Evolutionary conservation across 371 early-diverging fungal species (phyloP).

Genomic region (Rhizopus arrhizus): DNA sequence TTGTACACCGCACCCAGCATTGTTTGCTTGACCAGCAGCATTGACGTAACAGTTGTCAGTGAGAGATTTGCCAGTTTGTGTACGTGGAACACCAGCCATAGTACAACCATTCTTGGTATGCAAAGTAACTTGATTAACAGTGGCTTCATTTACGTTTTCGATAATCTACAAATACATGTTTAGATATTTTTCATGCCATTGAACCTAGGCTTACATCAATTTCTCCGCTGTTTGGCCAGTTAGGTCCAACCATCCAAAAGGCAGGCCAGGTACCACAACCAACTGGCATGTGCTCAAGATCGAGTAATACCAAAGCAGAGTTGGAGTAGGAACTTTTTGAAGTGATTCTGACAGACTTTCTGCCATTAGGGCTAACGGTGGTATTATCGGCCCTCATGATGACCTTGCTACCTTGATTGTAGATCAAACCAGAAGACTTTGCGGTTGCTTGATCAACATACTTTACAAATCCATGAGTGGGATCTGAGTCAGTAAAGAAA

Average conservation of each 20-base stretch:
- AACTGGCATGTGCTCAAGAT: constrained; percentile 40
- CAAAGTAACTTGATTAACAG: constrained; percentile 24
- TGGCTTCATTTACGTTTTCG: constrained; percentile 38
- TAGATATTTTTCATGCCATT: not conserved
- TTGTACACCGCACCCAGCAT: constrained; percentile 31
- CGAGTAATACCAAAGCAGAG: constrained; percentile 36
- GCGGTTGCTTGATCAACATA: constrained; percentile 42
- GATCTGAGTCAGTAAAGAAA: constrained; percentile 43
- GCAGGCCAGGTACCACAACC: constrained; percentile 51
- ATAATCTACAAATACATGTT: constrained; percentile 30
- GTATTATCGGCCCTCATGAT: constrained; percentile 24
- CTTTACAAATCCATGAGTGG: constrained; percentile 51
- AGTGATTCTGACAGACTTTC: constrained; percentile 34
- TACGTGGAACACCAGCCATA: constrained; percentile 12
- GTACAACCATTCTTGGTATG: constrained; percentile 26
- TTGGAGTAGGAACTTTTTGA: constrained; percentile 19
- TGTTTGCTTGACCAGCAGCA: constrained; percentile 21
- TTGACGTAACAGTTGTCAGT: constrained; percentile 19
- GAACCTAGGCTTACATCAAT: constrained; percentile 27
- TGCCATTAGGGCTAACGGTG: constrained; percentile 21
- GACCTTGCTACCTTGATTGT: constrained; percentile 12
- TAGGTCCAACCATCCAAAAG: constrained; percentile 38
- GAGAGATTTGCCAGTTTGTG: constrained; percentile 11
- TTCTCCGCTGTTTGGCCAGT: constrained; percentile 44
- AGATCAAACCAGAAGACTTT: constrained; percentile 6